A percentile compares a stretch with the other conserved stretches of the same genome.
Conservation (phyloP, 345 rosid species). For the Eucalyptus sideroxylon region DNA sequence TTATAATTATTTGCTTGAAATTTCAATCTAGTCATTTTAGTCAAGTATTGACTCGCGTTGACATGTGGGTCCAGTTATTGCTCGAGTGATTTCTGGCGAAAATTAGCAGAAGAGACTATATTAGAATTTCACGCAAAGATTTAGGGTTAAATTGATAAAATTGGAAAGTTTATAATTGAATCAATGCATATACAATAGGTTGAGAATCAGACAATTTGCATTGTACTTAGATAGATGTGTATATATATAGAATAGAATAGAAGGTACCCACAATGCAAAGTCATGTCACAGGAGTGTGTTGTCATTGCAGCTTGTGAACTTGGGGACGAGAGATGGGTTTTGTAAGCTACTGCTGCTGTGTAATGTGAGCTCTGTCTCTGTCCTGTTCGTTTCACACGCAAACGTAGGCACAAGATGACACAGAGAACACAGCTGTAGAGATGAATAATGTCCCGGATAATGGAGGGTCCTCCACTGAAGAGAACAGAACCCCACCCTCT, state of each 20-base stretch:
- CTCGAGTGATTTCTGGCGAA: fast-evolving
- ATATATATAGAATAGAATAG: neutral
- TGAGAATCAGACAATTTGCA: neutral
- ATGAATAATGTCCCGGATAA: neutral
- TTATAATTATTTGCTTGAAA: neutral
- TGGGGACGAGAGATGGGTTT: neutral
- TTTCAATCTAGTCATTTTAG: neutral
- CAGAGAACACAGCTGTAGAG: neutral
- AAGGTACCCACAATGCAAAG: neutral
- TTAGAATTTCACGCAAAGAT: neutral
- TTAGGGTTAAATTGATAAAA: neutral
- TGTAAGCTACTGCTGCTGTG: neutral
- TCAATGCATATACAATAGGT: neutral
- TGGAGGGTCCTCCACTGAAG: neutral
- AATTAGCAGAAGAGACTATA: fast-evolving
- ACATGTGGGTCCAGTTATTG: fast-evolving
- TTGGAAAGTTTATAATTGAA: neutral
- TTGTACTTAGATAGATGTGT: neutral
- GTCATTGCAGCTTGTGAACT: neutral
- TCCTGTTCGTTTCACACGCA: neutral
- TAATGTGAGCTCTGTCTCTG: neutral
- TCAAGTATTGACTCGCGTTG: fast-evolving
- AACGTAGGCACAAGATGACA: neutral
- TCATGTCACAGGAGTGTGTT: neutral
- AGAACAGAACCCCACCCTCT: neutral